Evolutionary conservation across 495 filamentous ascomycete species (phyloP), one percentile per base, ranked within the genome.

Genomic region (Hypoxylon subgilvum): DNA sequence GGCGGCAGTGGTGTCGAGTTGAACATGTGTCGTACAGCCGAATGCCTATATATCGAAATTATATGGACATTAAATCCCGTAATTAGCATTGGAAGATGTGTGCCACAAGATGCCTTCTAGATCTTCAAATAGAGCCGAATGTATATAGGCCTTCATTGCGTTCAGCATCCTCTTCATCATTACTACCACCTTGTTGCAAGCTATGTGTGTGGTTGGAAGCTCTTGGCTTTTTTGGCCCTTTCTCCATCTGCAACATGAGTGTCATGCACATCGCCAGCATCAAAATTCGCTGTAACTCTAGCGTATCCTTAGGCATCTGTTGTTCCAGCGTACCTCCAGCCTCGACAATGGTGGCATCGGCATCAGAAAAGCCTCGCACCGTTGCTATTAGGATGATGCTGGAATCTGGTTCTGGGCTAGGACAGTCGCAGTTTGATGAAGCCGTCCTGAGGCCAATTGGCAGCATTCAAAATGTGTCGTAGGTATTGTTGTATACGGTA

Each of bases 71-170:
- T n/a, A n/a, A n/a, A n/a, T 17, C 23, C 50, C 38, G 17, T 8
- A 54, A 12, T 38, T 12, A 30, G 16, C 39, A 23, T 10, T 18
- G 4, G 23, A 38, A 16, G 23, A 23, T 36, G 23, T 27, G 28
- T 50, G 16, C 27, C 13, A 35, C 38, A 30, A 57, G 36, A 25
- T 45, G 41, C 13, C 25, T 16, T 8, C 7, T 23, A 39, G 45
- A 27, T 35, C n/a, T n/a, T n/a, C 36, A 45, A 46, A 44, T 28
- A 12, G 36, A 31, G 22, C 27, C 22, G 22, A 52, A 57, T 16
- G 23, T 17, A 6, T 27, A 16, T 18, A 23, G 40, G 23, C 52
- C 28, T 35, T 38, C 40, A 22, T 25, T 14, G 28, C 19, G 13
- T 36, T 56, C 30, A 39, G 31, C n/a, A 56, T 41, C 44, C 21